A percentile compares a stretch with the other conserved stretches of the same genome.
Conservation (phyloP, 1,139 yeast species). For the Debaryomyces subglobosus region DNA sequence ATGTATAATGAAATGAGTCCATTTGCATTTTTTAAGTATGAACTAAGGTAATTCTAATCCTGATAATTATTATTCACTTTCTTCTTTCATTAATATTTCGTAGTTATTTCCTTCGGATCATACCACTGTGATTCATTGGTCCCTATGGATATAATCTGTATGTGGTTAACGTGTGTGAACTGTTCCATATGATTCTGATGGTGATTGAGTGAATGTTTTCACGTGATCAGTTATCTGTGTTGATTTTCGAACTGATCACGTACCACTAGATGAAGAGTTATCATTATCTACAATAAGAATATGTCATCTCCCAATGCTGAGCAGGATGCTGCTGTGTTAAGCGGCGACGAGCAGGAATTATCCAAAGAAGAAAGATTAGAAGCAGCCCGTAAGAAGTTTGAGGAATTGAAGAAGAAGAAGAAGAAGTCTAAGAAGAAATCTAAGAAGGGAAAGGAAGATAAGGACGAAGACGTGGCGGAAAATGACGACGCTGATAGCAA, state of each 20-base stretch:
- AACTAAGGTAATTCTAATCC: too few relatives aligned
- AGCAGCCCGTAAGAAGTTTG: conserved; percentile 65
- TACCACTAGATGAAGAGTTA: not conserved
- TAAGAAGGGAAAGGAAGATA: conserved; percentile 20
- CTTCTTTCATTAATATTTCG: too few relatives aligned
- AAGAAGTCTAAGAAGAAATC: conserved; percentile 45
- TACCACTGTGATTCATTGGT: too few relatives aligned
- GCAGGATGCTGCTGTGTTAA: not conserved
- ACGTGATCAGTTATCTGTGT: not conserved
- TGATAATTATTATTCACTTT: too few relatives aligned
- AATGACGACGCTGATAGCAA: conserved; percentile 9
- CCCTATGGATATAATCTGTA: too few relatives aligned
- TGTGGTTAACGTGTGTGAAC: not conserved
- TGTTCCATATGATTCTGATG: not conserved
- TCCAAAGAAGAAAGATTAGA: conserved; percentile 60
- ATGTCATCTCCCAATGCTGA: conserved; percentile 6
- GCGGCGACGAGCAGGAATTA: conserved; percentile 27
- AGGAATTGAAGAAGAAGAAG: conserved; percentile 64
- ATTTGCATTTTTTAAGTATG: too few relatives aligned
- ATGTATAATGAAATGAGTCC: too few relatives aligned
- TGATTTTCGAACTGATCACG: conserved; percentile 6
- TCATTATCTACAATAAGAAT: not conserved
- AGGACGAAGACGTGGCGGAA: conserved; percentile 13
- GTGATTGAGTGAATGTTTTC: not conserved
- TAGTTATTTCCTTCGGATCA: too few relatives aligned